Conservation (phyloP, 805 yeast genomes). For the Saccharomycopsis schoenii region DNA sequence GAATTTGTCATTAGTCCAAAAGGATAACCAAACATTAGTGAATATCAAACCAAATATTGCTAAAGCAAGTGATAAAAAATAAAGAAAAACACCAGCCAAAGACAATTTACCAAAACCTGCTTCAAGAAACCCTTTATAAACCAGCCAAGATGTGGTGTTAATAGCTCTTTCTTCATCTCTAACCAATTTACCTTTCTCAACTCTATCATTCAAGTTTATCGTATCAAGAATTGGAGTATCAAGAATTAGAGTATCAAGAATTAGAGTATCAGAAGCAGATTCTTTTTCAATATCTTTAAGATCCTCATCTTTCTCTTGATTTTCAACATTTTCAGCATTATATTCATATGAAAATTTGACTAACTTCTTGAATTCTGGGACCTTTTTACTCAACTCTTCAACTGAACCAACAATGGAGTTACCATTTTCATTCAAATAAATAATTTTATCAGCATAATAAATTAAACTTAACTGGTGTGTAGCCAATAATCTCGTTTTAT, state of each 20-base stretch:
- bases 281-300: not conserved
- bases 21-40: conserved; percentile 72
- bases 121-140: conserved; percentile 40
- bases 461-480: conserved; percentile 67
- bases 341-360: conserved; percentile 29
- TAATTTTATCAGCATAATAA: conserved; percentile 48
- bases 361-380: conserved; percentile 35
- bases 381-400: conserved; percentile 33
- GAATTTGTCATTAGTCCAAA: conserved; percentile 54
- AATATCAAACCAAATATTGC: conserved; percentile 41
- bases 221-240: not conserved
- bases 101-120: conserved; percentile 28
- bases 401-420: conserved; percentile 40
- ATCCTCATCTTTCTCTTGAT: conserved; percentile 12
- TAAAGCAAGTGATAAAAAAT: conserved; percentile 20
- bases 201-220: not conserved
- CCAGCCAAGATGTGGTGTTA: conserved; percentile 38
- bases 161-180: conserved; percentile 50
- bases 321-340: conserved; percentile 23
- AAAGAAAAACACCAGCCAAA: conserved; percentile 22
- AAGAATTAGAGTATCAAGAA: too few relatives aligned
- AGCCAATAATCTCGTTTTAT: conserved; percentile 55
- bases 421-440: conserved; percentile 47
- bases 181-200: conserved; percentile 23
- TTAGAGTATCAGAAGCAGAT: not conserved